Percentiles rank a stretch among this genome's conserved stretches.
Conservation (phyloP, 139 green algal genomes). For the Micromonas pusilla region DNA sequence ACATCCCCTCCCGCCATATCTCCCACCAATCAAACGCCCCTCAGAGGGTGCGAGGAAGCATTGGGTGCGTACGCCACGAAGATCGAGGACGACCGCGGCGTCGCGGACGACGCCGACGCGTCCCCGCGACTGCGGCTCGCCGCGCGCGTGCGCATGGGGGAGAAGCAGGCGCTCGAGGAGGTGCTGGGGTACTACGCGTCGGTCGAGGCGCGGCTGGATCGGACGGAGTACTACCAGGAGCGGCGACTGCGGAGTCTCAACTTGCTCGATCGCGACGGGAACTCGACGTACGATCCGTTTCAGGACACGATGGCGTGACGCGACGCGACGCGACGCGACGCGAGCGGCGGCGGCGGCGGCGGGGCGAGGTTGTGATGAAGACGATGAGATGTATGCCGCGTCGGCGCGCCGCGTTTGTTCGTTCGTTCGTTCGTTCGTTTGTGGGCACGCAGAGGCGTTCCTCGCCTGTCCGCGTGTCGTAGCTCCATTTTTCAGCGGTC, state of each 20-base stretch:
- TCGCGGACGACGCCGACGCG: neutral
- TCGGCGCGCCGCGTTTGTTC: too few species aligned
- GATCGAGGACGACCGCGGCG: slow-evolving; percentile 1
- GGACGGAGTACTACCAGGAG: slow-evolving; percentile 29
- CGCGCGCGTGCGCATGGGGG: neutral
- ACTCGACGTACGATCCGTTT: slow-evolving; percentile 17
- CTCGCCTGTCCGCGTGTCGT: too few species aligned
- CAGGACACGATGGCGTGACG: slow-evolving; percentile 12
- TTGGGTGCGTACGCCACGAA: neutral
- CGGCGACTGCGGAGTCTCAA: slow-evolving; percentile 13
- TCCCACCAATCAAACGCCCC: too few species aligned
- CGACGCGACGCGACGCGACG: neutral
- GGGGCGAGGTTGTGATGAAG: neutral
- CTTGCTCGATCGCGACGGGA: slow-evolving; percentile 17
- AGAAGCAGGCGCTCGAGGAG: slow-evolving; percentile 4
- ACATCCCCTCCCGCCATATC: too few species aligned
- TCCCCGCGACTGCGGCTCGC: neutral
- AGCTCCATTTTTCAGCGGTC: too few species aligned
- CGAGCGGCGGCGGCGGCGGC: neutral
- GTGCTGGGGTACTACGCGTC: neutral
- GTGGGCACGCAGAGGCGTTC: too few species aligned
- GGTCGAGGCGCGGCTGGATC: neutral
- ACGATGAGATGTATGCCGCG: too few species aligned
- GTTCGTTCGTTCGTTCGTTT: too few species aligned
- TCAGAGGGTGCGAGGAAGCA: neutral